Conservation (phyloP, 495 filamentous ascomycete species). For the Opeltia flavorubescens region DNA sequence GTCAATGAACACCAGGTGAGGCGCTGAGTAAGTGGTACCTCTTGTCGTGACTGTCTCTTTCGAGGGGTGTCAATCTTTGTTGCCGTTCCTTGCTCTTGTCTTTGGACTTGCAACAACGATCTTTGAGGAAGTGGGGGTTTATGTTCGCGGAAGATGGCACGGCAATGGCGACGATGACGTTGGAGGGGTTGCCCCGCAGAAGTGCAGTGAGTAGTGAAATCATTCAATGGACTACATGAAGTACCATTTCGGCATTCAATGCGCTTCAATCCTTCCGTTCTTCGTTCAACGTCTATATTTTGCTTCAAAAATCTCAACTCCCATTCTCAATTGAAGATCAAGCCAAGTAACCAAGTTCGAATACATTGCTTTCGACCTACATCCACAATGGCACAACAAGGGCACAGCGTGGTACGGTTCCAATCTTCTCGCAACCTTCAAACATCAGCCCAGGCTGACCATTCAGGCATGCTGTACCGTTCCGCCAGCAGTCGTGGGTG, state of each 20-base stretch:
- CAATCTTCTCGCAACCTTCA: neutral
- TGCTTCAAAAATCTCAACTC: neutral
- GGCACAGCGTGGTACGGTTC: constrained; percentile 10
- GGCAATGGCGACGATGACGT: neutral
- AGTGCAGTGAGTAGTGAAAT: too few species aligned
- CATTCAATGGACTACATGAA: too few species aligned
- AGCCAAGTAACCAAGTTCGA: neutral
- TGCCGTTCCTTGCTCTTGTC: too few species aligned
- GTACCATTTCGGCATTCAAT: too few species aligned
- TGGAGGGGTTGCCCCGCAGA: neutral
- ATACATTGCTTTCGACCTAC: neutral
- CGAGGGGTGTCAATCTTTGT: too few species aligned
- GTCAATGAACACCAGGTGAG: too few species aligned
- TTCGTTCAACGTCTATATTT: neutral
- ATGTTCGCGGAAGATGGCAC: neutral
- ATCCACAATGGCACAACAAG: constrained; percentile 9
- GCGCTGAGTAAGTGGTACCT: too few species aligned
- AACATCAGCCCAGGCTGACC: neutral
- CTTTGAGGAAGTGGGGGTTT: neutral
- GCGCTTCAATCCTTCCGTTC: neutral
- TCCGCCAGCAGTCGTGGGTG: constrained; percentile 40
- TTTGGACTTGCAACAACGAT: too few species aligned
- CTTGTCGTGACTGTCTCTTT: too few species aligned
- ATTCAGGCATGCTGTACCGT: constrained; percentile 30
- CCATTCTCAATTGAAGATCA: neutral